Conservation (phyloP, 768 basidiomycete species). For the Mycena rebaudengoi region DNA sequence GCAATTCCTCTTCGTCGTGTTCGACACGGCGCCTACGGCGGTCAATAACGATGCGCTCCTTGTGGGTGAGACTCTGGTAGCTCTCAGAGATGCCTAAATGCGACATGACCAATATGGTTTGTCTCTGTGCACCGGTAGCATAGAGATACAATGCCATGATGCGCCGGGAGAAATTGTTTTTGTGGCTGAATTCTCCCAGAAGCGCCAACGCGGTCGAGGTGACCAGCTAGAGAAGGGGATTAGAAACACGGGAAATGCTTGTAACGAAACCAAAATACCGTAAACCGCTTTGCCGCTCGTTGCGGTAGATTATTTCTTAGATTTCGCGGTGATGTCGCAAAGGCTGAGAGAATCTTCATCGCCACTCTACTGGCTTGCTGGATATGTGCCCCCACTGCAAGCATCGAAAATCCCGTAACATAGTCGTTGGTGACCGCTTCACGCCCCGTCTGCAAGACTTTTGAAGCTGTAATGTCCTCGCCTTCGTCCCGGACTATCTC, state of each 20-base stretch:
- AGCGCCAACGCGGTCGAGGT: conserved; percentile 26
- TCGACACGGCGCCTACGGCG: background rate
- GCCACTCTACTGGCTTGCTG: conserved; percentile 8
- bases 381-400: background rate
- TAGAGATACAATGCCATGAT: conserved; percentile 42
- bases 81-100: conserved; percentile 39
- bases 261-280: background rate
- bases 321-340: conserved; percentile 29
- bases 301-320: background rate
- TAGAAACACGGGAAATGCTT: background rate
- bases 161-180: conserved; percentile 38
- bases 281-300: background rate
- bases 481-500: conserved; percentile 27
- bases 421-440: conserved; percentile 12
- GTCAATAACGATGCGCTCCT: background rate
- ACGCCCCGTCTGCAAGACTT: conserved; percentile 27
- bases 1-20: too few species aligned
- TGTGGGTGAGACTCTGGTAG: conserved; percentile 33
- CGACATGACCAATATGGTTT: conserved; percentile 38
- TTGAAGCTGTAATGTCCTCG: conserved; percentile 20
- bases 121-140: conserved; percentile 41
- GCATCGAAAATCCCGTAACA: conserved; percentile 21
- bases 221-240: conserved; percentile 28
- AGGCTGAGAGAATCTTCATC: conserved; percentile 23
- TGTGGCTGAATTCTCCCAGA: conserved; percentile 41